Evolutionary conservation across 768 basidiomycete genomes (phyloP).

Genomic region (Hericium rajendrae): DNA sequence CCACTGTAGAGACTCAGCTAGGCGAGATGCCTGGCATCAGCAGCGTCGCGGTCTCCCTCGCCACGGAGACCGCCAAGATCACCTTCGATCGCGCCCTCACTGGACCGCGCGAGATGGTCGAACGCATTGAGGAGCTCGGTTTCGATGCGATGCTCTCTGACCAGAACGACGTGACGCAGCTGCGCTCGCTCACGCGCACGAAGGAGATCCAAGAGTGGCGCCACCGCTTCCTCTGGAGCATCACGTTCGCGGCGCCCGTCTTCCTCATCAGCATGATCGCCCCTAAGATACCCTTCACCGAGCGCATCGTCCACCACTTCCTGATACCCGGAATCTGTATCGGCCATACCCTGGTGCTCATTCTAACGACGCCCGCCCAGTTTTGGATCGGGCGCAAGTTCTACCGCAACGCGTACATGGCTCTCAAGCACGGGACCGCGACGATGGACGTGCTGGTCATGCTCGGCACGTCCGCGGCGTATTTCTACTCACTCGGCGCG

Average conservation of each 20-base stretch:
- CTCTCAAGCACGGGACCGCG: conserved; percentile 77
- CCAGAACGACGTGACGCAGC: conserved; percentile 72
- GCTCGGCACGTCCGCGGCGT: conserved; percentile 90
- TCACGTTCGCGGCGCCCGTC: conserved; percentile 83
- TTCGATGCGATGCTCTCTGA: conserved; percentile 84
- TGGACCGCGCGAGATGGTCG: conserved; percentile 81
- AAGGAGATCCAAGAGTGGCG: conserved; percentile 93
- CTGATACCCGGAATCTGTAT: conserved; percentile 66
- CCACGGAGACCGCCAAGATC: conserved; percentile 67
- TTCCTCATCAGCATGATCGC: conserved; percentile 88
- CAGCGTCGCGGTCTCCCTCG: conserved; percentile 62
- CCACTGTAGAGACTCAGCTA: conserved; percentile 65
- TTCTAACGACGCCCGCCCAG: conserved; percentile 85
- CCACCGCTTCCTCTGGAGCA: conserved; percentile 60
- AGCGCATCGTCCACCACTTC: conserved; percentile 36
- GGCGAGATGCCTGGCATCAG: conserved; percentile 62
- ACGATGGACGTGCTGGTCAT: conserved; percentile 99
- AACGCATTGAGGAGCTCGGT: conserved; percentile 79
- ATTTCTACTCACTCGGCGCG: conserved; percentile 73
- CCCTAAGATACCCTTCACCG: conserved; percentile 54
- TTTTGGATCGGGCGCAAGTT: conserved; percentile 86
- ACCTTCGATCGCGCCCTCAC: conserved; percentile 65
- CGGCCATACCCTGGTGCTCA: conserved; percentile 66
- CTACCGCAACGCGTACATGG: conserved; percentile 84
- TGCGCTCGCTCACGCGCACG: conserved; percentile 75